A percentile compares a stretch with the other conserved stretches of the same genome.
Evolutionary conservation across 768 basidiomycete species (phyloP).

Genomic region (Kwoniella mangroviensis): DNA sequence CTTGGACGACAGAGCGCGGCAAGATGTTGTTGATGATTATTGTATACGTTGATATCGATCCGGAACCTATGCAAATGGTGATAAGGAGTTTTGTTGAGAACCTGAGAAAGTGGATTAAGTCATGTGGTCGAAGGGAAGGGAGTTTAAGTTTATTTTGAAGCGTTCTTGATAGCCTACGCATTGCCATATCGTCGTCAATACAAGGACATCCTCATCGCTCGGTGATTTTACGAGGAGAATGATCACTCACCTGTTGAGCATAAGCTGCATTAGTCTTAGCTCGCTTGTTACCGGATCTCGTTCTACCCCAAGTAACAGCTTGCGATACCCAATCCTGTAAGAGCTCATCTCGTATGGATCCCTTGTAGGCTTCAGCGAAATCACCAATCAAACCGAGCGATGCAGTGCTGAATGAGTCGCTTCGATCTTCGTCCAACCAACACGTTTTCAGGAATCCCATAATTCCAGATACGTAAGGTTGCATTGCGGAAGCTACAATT

Average conservation of each 20-base stretch:
- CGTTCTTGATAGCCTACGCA: constrained; percentile 47
- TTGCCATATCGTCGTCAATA: background rate
- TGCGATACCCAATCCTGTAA: constrained; percentile 74
- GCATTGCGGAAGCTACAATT: constrained; percentile 55
- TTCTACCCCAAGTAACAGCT: constrained; percentile 42
- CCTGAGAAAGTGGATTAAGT: background rate
- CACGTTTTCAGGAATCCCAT: constrained; percentile 77
- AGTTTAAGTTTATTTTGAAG: constrained; percentile 19
- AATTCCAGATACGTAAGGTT: constrained; percentile 73
- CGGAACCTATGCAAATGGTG: constrained; percentile 12
- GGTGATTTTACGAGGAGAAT: background rate
- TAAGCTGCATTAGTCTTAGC: constrained; percentile 44
- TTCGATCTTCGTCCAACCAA: constrained; percentile 78
- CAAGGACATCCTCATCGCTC: background rate
- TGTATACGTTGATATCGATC: constrained; percentile 16
- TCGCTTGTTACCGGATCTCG: constrained; percentile 33
- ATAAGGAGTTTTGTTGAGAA: background rate
- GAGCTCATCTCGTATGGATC: constrained; percentile 78
- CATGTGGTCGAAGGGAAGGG: background rate
- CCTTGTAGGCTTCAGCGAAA: constrained; percentile 80
- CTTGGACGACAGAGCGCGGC: constrained; percentile 55
- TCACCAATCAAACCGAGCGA: constrained; percentile 89
- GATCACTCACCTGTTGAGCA: constrained; percentile 42
- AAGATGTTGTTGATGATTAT: constrained; percentile 9
- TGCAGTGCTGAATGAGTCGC: constrained; percentile 74